phyloP scores from a whole-genome alignment of 352 stramenopile species.

The Globisporangium cederbergense region DNA sequence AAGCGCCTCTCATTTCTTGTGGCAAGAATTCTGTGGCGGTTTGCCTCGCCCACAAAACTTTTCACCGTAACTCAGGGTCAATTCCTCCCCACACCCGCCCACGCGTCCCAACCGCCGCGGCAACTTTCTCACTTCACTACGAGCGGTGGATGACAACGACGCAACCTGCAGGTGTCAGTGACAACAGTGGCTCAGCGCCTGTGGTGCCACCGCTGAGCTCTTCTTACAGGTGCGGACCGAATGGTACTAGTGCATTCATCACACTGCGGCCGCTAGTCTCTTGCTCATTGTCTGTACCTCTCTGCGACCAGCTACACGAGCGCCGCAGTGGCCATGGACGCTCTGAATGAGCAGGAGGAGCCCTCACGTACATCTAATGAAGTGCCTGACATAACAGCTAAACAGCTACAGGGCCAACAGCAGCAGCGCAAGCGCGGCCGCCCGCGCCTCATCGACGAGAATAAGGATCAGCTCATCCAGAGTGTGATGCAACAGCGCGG shows the following conservation, averaged over 20 bases:
- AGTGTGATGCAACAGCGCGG: constrained; percentile 19
- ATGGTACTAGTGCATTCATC: neutral
- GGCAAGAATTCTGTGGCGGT: constrained; percentile 7
- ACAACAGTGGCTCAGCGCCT: neutral
- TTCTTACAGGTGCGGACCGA: neutral
- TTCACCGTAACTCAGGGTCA: constrained; percentile 19
- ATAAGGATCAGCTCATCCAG: constrained; percentile 14
- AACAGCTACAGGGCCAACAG: neutral
- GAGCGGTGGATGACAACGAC: neutral
- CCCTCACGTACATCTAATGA: neutral
- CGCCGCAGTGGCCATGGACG: neutral
- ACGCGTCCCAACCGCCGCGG: constrained; percentile 3
- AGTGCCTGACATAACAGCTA: neutral
- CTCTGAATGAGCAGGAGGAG: neutral
- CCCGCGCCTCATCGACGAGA: constrained; percentile 8
- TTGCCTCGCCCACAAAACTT: constrained; percentile 1
- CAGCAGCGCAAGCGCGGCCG: constrained; percentile 15
- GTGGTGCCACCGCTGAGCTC: neutral
- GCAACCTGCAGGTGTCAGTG: neutral
- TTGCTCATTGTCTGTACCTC: neutral
- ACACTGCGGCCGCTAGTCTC: neutral
- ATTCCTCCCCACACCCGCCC: neutral
- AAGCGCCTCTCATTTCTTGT: neutral
- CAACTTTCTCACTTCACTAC: neutral
- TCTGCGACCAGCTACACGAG: neutral